Base-by-base conservation (phyloP, 202 grass and related monocot genomes). In the Schoenoplectus triqueter region DNA sequence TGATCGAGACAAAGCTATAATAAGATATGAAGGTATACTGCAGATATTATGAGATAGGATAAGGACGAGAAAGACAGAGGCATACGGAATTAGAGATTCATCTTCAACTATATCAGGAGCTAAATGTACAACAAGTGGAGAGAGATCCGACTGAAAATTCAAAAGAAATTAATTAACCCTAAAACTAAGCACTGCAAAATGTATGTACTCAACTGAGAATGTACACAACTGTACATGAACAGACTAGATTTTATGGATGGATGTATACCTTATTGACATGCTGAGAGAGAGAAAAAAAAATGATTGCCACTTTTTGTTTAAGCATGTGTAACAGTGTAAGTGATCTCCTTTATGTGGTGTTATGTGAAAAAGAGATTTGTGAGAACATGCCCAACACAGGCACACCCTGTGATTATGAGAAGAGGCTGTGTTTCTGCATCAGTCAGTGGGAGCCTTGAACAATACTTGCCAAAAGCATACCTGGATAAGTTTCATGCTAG, bases 71-170 rank as follows among this genome's bases (percentile, higher is more conserved):
- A 9, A 0, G 31, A 67, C 1, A 66, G 70, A 85, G 22, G 87
- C 91, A 55, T 98, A 98, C 95, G 92, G 92, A 81, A 98, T 95
- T 73, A 42, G 87, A 49, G 88, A 66, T 48, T 88, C 86, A 64
- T 98, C 91, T 90, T 95, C 95, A 72, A 78, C 60, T 89, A 92
- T 87, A 78, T 87, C 91, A 89, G 95, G 95, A 87, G 92, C 91
- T 85, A 98, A 84, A 88, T 92, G 87, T 85, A 90, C 91, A 85
- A 93, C 91, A 85, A 95, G 89, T 73, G 95, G 95, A 92, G 95
- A 98, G 52, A 98, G 84, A 88, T 98, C 95, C 17, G 94, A 93
- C 91, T 93, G 89, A 51, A 41, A 85, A 87, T 74, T 75, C 48
- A 47, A 80, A 89, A 88, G 59, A 77, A 6, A 88, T 64, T 69